Conservation (phyloP, 1,139 yeast genomes). For the Suhomyces atakaporum region DNA sequence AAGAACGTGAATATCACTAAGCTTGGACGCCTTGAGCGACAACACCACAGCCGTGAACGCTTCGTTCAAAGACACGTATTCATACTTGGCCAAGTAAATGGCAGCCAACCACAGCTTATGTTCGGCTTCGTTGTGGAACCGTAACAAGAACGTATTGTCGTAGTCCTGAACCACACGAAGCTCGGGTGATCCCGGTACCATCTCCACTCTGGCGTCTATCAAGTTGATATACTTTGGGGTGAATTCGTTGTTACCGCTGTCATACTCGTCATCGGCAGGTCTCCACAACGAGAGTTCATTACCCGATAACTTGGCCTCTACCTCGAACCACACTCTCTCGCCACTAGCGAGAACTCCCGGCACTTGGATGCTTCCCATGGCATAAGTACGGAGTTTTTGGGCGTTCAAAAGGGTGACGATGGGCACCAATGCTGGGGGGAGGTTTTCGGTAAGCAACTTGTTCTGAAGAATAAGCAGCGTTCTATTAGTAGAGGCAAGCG, state of each 20-base stretch:
- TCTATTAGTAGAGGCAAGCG: slow-evolving; percentile 5
- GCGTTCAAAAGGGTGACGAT: slow-evolving; percentile 45
- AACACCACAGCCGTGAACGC: slow-evolving; percentile 58
- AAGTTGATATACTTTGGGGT: slow-evolving; percentile 52
- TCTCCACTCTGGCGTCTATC: slow-evolving; percentile 44
- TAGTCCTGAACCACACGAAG: slow-evolving; percentile 43
- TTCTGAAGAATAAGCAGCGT: slow-evolving; percentile 19
- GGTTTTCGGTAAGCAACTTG: slow-evolving; percentile 26
- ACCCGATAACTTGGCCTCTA: slow-evolving; percentile 52
- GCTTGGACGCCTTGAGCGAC: slow-evolving; percentile 53
- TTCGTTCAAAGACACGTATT: slow-evolving; percentile 53
- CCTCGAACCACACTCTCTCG: slow-evolving; percentile 35
- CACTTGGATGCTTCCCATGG: slow-evolving; percentile 33
- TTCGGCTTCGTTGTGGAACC: slow-evolving; percentile 35
- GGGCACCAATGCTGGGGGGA: slow-evolving; percentile 44
- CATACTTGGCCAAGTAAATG: slow-evolving; percentile 49
- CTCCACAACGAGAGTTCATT: slow-evolving; percentile 54
- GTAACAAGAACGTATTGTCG: slow-evolving; percentile 33
- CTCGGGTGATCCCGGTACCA: slow-evolving; percentile 21
- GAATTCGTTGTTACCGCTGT: slow-evolving; percentile 33
- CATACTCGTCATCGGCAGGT: slow-evolving; percentile 29
- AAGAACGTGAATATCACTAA: slow-evolving; percentile 55
- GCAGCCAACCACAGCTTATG: slow-evolving; percentile 48
- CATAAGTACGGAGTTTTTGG: slow-evolving; percentile 43
- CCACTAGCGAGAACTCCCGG: slow-evolving; percentile 21